Percentiles rank a stretch among this genome's conserved stretches.
phyloP scores from a whole-genome alignment of 345 rosid genomes.

The Salix viminalis region DNA sequence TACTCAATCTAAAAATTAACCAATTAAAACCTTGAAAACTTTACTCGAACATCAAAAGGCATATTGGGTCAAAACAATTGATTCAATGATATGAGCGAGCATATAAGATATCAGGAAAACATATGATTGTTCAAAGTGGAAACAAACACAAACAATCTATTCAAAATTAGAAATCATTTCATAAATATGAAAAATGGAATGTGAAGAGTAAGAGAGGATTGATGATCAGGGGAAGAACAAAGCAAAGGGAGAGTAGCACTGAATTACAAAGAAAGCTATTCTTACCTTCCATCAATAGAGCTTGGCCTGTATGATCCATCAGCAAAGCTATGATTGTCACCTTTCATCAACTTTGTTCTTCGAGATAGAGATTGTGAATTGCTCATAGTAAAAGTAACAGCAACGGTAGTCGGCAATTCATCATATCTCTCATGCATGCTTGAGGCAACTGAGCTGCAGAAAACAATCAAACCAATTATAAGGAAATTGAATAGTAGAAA shows the following conservation, averaged over 20 bases:
- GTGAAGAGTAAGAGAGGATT: neutral
- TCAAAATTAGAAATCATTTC: neutral
- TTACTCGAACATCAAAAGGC: neutral
- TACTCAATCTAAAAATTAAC: neutral
- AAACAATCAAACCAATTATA: slow-evolving; percentile 30
- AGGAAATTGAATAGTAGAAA: neutral
- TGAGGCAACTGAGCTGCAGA: slow-evolving; percentile 73
- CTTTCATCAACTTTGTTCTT: slow-evolving; percentile 80
- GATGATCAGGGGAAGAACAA: neutral
- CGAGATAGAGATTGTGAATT: slow-evolving; percentile 81
- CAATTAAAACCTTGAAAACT: neutral
- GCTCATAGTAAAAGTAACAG: slow-evolving; percentile 58
- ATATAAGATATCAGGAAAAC: neutral
- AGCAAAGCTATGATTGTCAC: slow-evolving; percentile 63
- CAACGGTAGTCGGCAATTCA: slow-evolving; percentile 80
- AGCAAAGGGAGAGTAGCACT: neutral
- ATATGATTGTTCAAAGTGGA: neutral
- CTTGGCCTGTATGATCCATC: slow-evolving; percentile 67
- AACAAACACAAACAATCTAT: neutral
- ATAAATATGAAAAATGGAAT: neutral
- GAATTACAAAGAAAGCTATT: neutral
- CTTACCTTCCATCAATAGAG: slow-evolving; percentile 76
- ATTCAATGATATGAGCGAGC: neutral
- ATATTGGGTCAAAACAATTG: neutral
- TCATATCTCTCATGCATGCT: slow-evolving; percentile 81